phyloP scores from a whole-genome alignment of 2,329 filamentous ascomycete species.

The Davidsoniella neocaledoniae region DNA sequence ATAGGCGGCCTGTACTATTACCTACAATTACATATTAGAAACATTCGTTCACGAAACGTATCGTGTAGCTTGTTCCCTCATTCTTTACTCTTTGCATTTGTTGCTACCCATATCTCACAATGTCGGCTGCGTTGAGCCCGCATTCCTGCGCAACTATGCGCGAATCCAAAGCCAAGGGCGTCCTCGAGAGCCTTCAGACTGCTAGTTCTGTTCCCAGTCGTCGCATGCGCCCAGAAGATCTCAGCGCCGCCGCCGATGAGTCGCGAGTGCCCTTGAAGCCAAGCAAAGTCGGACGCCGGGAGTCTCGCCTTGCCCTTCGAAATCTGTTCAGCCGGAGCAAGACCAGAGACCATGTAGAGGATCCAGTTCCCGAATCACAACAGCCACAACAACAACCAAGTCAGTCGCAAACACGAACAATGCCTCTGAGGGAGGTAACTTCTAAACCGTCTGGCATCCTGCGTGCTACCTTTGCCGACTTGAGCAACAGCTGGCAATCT shows the following conservation, averaged over 20 bases:
- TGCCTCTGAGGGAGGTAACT: conserved; percentile 1
- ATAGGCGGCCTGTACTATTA: no score
- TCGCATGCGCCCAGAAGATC: conserved; percentile 11
- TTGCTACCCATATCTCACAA: no score
- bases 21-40: no score
- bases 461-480: conserved; percentile 28
- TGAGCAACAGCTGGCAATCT: conserved; percentile 23
- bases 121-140: no score
- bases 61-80: no score
- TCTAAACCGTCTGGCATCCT: conserved; percentile 6
- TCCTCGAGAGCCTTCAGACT: conserved; percentile 2
- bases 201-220: conserved; percentile 5
- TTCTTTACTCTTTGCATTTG: no score
- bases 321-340: conserved; percentile 34
- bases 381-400: neutral
- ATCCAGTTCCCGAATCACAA: no score
- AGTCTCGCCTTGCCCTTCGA: conserved; percentile 34
- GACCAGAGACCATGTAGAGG: conserved; percentile 15
- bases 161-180: no score
- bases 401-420: neutral
- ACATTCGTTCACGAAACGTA: no score
- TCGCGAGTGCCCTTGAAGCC: conserved; percentile 26
- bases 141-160: no score
- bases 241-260: conserved; percentile 15
- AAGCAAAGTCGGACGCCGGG: conserved; percentile 28